Evolutionary conservation across 2,329 filamentous ascomycete genomes (phyloP), one percentile per base, ranked within the genome.

Genomic region (Clarireedia paspali): DNA sequence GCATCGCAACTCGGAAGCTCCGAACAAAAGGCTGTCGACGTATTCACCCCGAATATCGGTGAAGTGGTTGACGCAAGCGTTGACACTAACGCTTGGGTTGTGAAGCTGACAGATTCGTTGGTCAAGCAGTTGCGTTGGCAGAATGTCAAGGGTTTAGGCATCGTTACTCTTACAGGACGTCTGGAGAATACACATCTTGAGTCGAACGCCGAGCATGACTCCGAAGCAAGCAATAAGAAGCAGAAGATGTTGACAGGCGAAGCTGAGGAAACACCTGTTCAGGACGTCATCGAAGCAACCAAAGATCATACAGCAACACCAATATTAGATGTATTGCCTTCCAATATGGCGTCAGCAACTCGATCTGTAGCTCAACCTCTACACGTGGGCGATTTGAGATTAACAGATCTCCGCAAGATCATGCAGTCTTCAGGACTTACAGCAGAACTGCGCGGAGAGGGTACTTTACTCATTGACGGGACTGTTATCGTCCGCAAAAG

Each of bases 51-150:
- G 1, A 71, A 75, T 9, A 76, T 89, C n/a, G 91, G 91, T 24
- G 76, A 80, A 36, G 75, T 78, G 14, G 79, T 99, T 44, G 86
- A 99, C 70, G 94, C 92, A 12, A 96, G 91, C 67, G 92, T 97
- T 44, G 94, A 99, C 69, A 97, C 92, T 5, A 96, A 97, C 69
- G 91, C 94, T 4, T 99, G 95, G 94, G 86, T 89, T 24, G 88
- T 99, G 58, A 95, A 91, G 71, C 79, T 99, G 17, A 91, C 89
- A 49, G 89, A 92, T 63, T 76, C 82, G 46, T 82, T 99, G 20
- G 88, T 95, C 57, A 89, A 89, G 71, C 87, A 87, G 63, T 78
- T 99, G 58, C 89, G 89, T 67, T 97, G 94, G 94, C 94, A 97
- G 73, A 91, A 89, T 57, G 91, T 97, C 24, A 85, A 90, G 55